phyloP scores from a whole-genome alignment of 495 filamentous ascomycete species.

The Hypoxylon lienhwacheense region DNA sequence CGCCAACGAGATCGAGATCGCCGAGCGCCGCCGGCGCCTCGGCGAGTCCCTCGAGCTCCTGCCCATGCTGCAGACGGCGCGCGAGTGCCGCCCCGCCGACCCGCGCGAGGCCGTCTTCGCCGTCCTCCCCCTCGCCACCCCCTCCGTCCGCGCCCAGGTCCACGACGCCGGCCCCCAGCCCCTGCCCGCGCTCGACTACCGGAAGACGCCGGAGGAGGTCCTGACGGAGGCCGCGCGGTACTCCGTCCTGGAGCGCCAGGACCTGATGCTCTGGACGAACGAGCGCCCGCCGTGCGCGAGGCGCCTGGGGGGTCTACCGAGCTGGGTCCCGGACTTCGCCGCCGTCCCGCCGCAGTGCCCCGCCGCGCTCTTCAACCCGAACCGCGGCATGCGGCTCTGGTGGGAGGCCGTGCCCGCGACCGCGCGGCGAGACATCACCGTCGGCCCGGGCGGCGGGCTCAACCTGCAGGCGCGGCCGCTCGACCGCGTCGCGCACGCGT shows the following conservation, averaged over 20 bases:
- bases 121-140: conserved; percentile 24
- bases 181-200: conserved; percentile 26
- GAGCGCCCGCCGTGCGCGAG: conserved; percentile 20
- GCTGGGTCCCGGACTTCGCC: conserved; percentile 35
- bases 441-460: conserved; percentile 6
- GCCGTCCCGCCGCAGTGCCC: conserved; percentile 5
- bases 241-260: conserved; percentile 23
- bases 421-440: conserved; percentile 10
- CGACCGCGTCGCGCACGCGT: conserved; percentile 29
- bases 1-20: conserved; percentile 20
- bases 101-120: conserved; percentile 26
- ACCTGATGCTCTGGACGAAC: conserved; percentile 17
- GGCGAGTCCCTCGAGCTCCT: conserved; percentile 26
- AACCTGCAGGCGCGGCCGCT: conserved; percentile 25
- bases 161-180: conserved; percentile 24
- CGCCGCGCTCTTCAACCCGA: background rate
- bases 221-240: conserved; percentile 23
- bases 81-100: conserved; percentile 18
- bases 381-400: conserved; percentile 21
- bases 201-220: conserved; percentile 22
- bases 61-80: conserved; percentile 29
- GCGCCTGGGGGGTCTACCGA: conserved; percentile 25
- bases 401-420: conserved; percentile 18
- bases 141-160: conserved; percentile 2
- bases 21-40: conserved; percentile 14